Evolutionary conservation across 73 alveolate genomes (phyloP), one percentile per base, ranked within the genome.

Genomic region (Blepharisma japonicum): DNA sequence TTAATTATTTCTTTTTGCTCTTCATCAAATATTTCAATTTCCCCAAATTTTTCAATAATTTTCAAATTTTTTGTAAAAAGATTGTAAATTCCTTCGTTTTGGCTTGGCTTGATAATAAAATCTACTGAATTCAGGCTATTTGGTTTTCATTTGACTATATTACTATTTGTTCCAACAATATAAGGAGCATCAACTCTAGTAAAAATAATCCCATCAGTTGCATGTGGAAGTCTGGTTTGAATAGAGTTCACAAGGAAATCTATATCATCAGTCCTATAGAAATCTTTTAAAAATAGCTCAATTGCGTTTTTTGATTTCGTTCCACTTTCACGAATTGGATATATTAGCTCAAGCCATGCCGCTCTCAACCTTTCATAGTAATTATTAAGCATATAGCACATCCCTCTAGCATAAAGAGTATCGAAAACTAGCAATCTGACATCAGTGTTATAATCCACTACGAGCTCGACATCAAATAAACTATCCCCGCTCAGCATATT

Each of bases 191-290:
- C 77, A 47, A 45, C 80, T 14, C 55, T 21, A 7, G 80, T 70
- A 70, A 70, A 70, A n/a, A 70, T 70, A 1, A 70, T 72, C 21
- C 80, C 80, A 70, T 70, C 80, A 70, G 55, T 14, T 47, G 11
- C 27, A 70, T 70, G 80, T 14, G 80, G 80, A 4, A 70, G 25
- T 5, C n/a, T 38, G 9, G 56, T n/a, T 14, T 7, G 14, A 0
- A 70, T 25, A 23, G 11, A 20, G 39, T 70, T 11, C 66, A 48
- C 11, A 4, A 70, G 27, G 39, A 39, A 70, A 45, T 70, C 80
- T 14, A 70, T 45, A 9, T 70, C 71, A 11, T n/a, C 27, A 45
- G 80, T 70, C 45, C 45, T 25, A 70, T 18, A 70, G 5, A 70
- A 70, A 54, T 70, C 80, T 45, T 70, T 70, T 5, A 70, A 47